These are phyloP conservation scores for Candida stauntonica DNA, from an alignment of 805 yeast genomes.

Conservation along the genomic window DNA sequence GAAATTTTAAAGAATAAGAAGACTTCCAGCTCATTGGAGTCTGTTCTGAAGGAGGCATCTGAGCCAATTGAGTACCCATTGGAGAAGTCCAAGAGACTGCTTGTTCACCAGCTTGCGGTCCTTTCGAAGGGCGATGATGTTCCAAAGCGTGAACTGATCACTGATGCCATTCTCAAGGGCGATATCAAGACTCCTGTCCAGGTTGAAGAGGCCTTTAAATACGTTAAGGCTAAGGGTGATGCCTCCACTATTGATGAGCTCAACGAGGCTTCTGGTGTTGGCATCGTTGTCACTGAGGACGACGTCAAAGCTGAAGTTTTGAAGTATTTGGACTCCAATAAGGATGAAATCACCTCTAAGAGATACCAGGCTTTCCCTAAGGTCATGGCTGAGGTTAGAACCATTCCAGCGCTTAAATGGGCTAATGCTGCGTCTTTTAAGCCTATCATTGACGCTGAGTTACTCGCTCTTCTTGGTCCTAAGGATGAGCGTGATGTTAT, in stretches of 20 bases:
- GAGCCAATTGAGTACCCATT: conserved; percentile 31
- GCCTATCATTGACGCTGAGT: conserved; percentile 76
- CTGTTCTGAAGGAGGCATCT: conserved; percentile 46
- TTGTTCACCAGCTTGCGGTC: conserved; percentile 75
- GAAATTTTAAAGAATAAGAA: conserved; percentile 85
- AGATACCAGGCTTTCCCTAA: conserved; percentile 79
- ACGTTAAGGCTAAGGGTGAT: conserved; percentile 49
- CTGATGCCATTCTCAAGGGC: conserved; percentile 59
- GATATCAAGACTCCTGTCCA: conserved; percentile 66
- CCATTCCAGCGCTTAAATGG: conserved; percentile 77
- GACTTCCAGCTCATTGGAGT: conserved; percentile 65
- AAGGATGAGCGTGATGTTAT: conserved; percentile 90
- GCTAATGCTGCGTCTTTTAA: conserved; percentile 85
- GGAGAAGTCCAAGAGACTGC: conserved; percentile 57
- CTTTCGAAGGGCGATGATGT: conserved; percentile 54
- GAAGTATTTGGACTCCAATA: conserved; percentile 55
- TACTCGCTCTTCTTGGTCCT: conserved; percentile 78
- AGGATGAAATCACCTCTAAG: conserved; percentile 56
- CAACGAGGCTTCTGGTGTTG: conserved; percentile 74
- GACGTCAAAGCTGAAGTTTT: conserved; percentile 57
- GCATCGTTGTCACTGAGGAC: conserved; percentile 62
- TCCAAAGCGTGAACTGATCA: conserved; percentile 46
- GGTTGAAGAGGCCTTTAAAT: conserved; percentile 76
- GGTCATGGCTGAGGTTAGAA: conserved; percentile 72
- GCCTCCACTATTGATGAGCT: conserved; percentile 45